phyloP scores from a whole-genome alignment of 2,329 filamentous ascomycete species.

The Thielaviopsis musarum region DNA sequence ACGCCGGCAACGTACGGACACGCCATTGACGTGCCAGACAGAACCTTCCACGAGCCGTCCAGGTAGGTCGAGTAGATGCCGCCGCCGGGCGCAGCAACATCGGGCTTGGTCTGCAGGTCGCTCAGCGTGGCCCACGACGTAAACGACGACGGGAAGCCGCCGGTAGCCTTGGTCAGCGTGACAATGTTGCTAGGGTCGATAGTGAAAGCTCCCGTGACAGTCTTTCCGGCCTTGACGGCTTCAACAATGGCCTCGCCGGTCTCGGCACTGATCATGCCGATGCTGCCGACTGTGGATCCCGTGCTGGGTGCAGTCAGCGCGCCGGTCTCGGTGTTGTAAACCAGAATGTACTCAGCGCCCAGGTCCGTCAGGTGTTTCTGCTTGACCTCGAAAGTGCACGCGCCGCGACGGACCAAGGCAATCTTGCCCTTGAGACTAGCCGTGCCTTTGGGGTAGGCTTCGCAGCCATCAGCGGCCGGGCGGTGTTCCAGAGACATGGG shows the following conservation, averaged over 20 bases:
- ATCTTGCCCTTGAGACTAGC: slow-evolving; percentile 14
- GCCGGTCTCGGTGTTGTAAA: slow-evolving; percentile 8
- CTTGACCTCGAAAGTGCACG: slow-evolving; percentile 18
- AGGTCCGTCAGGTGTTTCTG: slow-evolving; percentile 16
- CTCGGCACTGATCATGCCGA: slow-evolving; percentile 13
- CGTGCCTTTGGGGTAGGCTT: slow-evolving; percentile 15
- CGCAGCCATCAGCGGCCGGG: slow-evolving; percentile 16
- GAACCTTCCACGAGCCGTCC: slow-evolving; percentile 25
- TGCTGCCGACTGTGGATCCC: slow-evolving; percentile 22
- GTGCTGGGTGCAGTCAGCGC: slow-evolving; percentile 9
- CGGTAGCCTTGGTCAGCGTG: slow-evolving; percentile 16
- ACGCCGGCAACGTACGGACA: slow-evolving; percentile 35
- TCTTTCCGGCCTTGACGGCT: slow-evolving; percentile 17
- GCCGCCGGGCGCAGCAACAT: slow-evolving; percentile 32
- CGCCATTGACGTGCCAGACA: slow-evolving; percentile 40
- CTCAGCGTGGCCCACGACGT: slow-evolving; percentile 35
- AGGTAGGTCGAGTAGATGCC: slow-evolving; percentile 33
- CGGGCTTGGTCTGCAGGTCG: slow-evolving; percentile 33
- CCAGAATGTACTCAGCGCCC: slow-evolving; percentile 16
- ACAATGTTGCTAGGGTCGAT: slow-evolving; percentile 23
- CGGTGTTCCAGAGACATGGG: slow-evolving; percentile 14
- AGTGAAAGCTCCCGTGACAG: slow-evolving; percentile 20
- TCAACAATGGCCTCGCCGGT: slow-evolving; percentile 4
- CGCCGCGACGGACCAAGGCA: slow-evolving; percentile 19
- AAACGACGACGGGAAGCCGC: slow-evolving; percentile 27